Base-by-base conservation (phyloP, 208 protist genomes). In the Trypanosoma melophagium region DNA sequence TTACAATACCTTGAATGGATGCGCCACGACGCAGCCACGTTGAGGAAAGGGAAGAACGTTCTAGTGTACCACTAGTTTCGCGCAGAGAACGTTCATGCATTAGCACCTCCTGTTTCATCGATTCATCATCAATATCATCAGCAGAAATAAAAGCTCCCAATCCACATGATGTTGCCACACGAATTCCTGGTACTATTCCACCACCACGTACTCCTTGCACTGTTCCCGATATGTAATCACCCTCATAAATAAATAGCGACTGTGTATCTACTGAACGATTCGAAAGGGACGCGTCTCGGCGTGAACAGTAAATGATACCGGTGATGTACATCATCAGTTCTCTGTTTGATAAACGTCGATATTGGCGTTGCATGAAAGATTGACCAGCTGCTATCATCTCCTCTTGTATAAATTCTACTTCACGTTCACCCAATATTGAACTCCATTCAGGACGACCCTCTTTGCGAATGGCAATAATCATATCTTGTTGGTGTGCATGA, bases 271-370 rank as follows among this genome's bases (percentile, higher is more conserved):
- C n/a, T 14, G 44, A 28, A 47, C 49, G n/a, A 31, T 19, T 28
- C 0, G 28, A 44, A 16, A 38, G 31, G 7, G 24, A 50, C 2
- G 49, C 68, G 24, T 88, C 79, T 2, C n/a, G 31, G 14, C 61
- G 59, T 49, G 77, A 67, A 35, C 87, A 69, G 55, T 80, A 93
- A 12, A 75, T 78, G 47, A 93, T 79, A 10, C 87, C 86, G 7
- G 90, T 93, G 19, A 92, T 53, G 49, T 58, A 70, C 13, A 64
- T 58, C 80, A 95, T 89, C 16, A 95, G 78, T 69, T 90, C 84
- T 12, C 79, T 62, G 13, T 71, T 79, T 7, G 87, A 89, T 13
- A 95, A 42, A 24, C 81, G 74, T 38, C 90, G 82, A 76, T 87
- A 95, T 41, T 83, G 89, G 38, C 89, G 79, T 22, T 84, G 81